Evolutionary conservation across 2,329 filamentous ascomycete genomes (phyloP).

Genomic region (Pleoardoris graminearum): DNA sequence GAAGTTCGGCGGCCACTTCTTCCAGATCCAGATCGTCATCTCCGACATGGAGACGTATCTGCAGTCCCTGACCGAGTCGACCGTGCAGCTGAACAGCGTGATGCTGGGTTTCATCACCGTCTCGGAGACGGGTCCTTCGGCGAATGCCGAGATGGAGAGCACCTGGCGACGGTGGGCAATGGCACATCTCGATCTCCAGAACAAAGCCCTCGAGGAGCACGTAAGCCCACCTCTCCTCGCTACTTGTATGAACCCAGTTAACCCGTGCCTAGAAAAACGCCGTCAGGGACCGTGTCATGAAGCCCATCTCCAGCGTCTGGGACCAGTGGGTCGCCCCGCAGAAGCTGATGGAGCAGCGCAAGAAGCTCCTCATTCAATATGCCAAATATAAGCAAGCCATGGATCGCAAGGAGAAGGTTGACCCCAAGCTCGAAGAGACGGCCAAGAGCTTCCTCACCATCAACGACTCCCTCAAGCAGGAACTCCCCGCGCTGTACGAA

Average conservation of each 20-base stretch:
- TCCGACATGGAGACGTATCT: constrained; percentile 94
- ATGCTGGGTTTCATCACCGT: constrained; percentile 81
- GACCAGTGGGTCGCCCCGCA: constrained; percentile 82
- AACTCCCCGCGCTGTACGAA: constrained; percentile 80
- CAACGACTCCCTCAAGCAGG: constrained; percentile 90
- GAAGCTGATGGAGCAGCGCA: constrained; percentile 88
- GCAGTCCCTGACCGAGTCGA: constrained; percentile 75
- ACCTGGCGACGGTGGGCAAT: constrained; percentile 93
- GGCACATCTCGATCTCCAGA: constrained; percentile 82
- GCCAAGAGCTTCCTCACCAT: constrained; percentile 89
- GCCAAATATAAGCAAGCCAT: constrained; percentile 78
- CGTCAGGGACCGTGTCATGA: constrained; percentile 80
- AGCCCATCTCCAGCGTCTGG: constrained; percentile 78
- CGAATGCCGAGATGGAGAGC: constrained; percentile 81
- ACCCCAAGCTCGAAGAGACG: constrained; percentile 80
- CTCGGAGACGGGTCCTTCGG: constrained; percentile 64
- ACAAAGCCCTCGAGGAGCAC: constrained; percentile 81
- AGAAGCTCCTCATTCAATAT: constrained; percentile 89
- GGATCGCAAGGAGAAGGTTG: constrained; percentile 80
- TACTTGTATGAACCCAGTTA: constrained; percentile 16
- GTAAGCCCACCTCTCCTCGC: constrained; percentile 53
- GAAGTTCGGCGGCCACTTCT: constrained; percentile 88
- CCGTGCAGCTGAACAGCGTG: constrained; percentile 79
- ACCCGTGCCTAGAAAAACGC: constrained; percentile 55
- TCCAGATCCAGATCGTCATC: constrained; percentile 88